Conservation (phyloP, 192 early-diverging fungal species). For the Spinellus fusiger region DNA sequence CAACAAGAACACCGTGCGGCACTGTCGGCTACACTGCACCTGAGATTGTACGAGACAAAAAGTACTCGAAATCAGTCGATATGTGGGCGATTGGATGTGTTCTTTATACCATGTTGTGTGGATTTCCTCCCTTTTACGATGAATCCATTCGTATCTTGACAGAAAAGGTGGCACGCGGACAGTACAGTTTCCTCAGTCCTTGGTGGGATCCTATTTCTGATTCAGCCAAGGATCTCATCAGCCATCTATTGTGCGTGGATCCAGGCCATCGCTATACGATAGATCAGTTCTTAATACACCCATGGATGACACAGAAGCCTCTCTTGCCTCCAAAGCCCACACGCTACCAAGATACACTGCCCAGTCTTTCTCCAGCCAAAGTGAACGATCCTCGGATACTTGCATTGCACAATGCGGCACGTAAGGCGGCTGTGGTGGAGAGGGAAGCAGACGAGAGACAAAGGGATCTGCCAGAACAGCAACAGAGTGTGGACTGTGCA, state of each 20-base stretch:
- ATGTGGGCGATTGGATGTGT: conserved; percentile 88
- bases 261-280: conserved; percentile 70
- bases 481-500: too few species aligned
- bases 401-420: neutral
- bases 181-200: conserved; percentile 78
- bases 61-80: conserved; percentile 77
- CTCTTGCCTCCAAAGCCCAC: conserved; percentile 30
- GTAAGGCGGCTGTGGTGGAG: neutral
- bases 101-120: conserved; percentile 74
- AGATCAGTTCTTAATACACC: conserved; percentile 74
- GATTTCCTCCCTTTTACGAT: conserved; percentile 81
- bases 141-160: conserved; percentile 72
- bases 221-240: conserved; percentile 69
- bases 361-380: neutral
- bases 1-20: conserved; percentile 86
- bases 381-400: neutral
- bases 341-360: conserved; percentile 22
- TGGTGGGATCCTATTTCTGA: conserved; percentile 90
- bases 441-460: neutral
- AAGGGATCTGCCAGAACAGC: too few species aligned
- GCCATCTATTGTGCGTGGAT: conserved; percentile 61
- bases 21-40: conserved; percentile 92
- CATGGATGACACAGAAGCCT: conserved; percentile 53
- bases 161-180: conserved; percentile 79
- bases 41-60: conserved; percentile 79